Percentiles rank a stretch among this genome's conserved stretches.
Evolutionary conservation across 768 basidiomycete species (phyloP).

Genomic region (Collybia mongolica): DNA sequence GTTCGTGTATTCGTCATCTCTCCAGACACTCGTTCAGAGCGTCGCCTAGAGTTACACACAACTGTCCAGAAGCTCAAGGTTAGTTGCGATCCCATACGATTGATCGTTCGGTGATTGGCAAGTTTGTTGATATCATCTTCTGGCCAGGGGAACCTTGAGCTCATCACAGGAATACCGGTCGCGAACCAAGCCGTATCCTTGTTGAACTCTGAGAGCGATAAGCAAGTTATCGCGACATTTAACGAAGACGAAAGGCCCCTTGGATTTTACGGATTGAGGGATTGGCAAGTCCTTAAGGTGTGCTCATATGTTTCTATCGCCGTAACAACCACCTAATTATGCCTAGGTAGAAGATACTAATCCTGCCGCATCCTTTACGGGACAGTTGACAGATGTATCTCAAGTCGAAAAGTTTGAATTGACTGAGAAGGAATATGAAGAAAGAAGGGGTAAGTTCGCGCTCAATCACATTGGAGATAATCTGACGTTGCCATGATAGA

Average conservation of each 20-base stretch:
- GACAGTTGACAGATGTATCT: conserved; percentile 81
- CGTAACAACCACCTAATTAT: conserved; percentile 1
- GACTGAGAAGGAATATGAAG: conserved; percentile 76
- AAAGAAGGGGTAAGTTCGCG: conserved; percentile 60
- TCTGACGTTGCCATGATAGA: conserved; percentile 43
- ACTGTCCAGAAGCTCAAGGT: conserved; percentile 87
- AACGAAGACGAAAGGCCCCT: conserved; percentile 67
- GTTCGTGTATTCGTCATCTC: conserved; percentile 70
- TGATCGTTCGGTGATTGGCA: conserved; percentile 12
- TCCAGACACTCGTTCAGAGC: conserved; percentile 87
- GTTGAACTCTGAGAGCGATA: conserved; percentile 54
- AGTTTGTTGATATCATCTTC: not conserved
- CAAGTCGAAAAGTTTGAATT: conserved; percentile 94
- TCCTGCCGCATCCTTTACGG: conserved; percentile 72
- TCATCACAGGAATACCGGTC: conserved; percentile 86
- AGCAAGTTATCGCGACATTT: conserved; percentile 49
- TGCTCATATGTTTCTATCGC: conserved; percentile 14
- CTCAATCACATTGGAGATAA: not conserved
- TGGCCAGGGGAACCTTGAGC: conserved; percentile 73
- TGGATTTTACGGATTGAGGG: conserved; percentile 70
- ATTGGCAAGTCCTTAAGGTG: conserved; percentile 84
- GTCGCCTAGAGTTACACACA: conserved; percentile 73
- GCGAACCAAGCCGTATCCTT: conserved; percentile 70
- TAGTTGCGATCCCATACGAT: conserved; percentile 6
- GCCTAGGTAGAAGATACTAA: conserved; percentile 71